Conservation (phyloP, 2,329 filamentous ascomycete genomes). For the Colletotrichum tanaceti region DNA sequence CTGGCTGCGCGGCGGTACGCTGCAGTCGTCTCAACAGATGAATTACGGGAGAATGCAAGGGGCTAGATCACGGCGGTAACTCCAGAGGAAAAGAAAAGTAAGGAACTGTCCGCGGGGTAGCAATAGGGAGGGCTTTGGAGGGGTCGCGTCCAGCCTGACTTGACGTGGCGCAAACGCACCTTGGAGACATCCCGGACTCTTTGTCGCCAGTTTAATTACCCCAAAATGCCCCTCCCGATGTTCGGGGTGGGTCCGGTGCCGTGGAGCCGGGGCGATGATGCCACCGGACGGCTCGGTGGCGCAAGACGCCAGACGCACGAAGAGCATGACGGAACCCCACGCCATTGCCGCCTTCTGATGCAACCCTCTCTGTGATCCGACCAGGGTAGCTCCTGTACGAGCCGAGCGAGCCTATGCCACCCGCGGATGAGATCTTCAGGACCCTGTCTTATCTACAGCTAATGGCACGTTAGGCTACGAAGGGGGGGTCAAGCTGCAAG, state of each 20-base stretch:
- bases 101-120: conserved; percentile 6
- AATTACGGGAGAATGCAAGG: neutral
- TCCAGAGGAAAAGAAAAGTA: neutral
- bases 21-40: too few species aligned
- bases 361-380: neutral
- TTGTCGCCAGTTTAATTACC: conserved; percentile 12
- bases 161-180: neutral
- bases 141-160: neutral
- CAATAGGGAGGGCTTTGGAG: conserved; percentile 11
- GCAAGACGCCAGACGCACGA: conserved; percentile 36
- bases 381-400: conserved; percentile 23
- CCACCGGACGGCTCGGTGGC: conserved; percentile 38
- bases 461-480: neutral
- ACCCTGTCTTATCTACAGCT: conserved; percentile 7
- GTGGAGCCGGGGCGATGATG: conserved; percentile 39
- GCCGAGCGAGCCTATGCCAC: neutral
- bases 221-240: conserved; percentile 37
- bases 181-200: conserved; percentile 21
- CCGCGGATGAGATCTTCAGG: conserved; percentile 7
- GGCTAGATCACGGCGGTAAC: neutral
- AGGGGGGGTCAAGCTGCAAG: conserved; percentile 12
- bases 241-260: conserved; percentile 38
- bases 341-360: conserved; percentile 1
- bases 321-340: neutral
- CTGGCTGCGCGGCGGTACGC: neutral